These are phyloP conservation scores for Linum usitatissimum DNA, from an alignment of 345 rosid genomes.

Conservation along the genomic window DNA sequence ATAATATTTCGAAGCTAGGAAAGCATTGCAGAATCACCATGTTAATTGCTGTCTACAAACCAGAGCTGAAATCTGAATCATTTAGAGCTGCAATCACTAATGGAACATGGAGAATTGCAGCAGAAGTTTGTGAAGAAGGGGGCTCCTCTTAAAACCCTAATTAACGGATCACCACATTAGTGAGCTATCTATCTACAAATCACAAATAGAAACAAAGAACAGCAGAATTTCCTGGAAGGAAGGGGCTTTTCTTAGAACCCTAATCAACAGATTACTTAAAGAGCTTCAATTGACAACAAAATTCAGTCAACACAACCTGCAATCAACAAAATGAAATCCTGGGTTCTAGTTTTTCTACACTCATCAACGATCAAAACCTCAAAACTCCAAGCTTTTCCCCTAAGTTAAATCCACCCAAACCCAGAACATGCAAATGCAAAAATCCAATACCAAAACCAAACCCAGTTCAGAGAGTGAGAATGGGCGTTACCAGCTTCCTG, in stretches of 20 bases:
- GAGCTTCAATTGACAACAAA: no score
- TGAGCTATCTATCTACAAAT: neutral
- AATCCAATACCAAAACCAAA: neutral
- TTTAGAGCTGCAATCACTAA: neutral
- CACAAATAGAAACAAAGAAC: neutral
- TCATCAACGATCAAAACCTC: neutral
- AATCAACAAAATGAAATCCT: constrained; percentile 1
- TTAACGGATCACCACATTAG: neutral
- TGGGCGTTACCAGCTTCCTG: constrained; percentile 47
- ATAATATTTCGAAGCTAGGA: neutral
- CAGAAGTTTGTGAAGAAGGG: neutral
- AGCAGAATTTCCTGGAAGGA: neutral
- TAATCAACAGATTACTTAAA: no score
- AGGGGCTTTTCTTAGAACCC: no score
- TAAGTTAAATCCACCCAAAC: neutral
- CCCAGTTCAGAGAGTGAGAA: constrained; percentile 2
- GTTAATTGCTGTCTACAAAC: neutral
- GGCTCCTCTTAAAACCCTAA: neutral
- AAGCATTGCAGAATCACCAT: neutral
- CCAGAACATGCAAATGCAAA: neutral
- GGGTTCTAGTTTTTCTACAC: neutral
- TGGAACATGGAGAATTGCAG: neutral
- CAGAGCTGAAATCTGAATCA: neutral
- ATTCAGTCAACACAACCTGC: neutral
- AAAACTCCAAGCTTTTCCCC: neutral